Conservation (phyloP, 257 asterid species). For the Paulownia fortunei region DNA sequence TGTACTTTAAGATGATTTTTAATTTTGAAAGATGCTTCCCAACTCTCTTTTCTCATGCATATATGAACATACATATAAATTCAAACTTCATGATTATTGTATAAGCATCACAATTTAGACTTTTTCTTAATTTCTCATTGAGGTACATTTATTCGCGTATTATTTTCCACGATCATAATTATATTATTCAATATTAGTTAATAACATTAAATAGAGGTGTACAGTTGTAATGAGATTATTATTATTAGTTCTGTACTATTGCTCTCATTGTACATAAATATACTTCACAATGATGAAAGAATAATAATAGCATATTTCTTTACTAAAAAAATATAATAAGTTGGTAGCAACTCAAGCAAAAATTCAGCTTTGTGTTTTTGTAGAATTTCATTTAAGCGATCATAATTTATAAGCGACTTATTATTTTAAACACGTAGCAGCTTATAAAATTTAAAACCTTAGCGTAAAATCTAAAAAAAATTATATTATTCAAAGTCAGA, state of each 20-base stretch:
- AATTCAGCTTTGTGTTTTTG: too few relatives aligned
- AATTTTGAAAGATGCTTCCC: background rate
- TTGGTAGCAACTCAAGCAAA: too few relatives aligned
- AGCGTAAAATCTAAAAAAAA: too few relatives aligned
- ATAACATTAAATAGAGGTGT: background rate
- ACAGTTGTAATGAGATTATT: background rate
- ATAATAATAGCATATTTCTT: too few relatives aligned
- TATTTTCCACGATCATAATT: background rate
- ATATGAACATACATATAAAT: background rate
- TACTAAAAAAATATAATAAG: too few relatives aligned
- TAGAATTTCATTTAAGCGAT: too few relatives aligned
- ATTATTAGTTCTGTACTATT: background rate
- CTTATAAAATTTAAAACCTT: too few relatives aligned
- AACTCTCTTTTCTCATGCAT: background rate
- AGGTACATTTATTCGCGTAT: background rate
- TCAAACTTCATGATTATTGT: background rate
- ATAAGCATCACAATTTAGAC: background rate
- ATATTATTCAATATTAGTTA: background rate
- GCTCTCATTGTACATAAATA: background rate
- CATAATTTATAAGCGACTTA: too few relatives aligned
- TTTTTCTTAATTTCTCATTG: background rate
- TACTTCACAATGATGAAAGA: background rate
- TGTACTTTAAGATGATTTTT: background rate
- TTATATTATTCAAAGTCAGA: too few relatives aligned
- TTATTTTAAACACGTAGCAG: too few relatives aligned